Conservation (phyloP, 106 monocot species). For the Dendrobium chrysotoxum region DNA sequence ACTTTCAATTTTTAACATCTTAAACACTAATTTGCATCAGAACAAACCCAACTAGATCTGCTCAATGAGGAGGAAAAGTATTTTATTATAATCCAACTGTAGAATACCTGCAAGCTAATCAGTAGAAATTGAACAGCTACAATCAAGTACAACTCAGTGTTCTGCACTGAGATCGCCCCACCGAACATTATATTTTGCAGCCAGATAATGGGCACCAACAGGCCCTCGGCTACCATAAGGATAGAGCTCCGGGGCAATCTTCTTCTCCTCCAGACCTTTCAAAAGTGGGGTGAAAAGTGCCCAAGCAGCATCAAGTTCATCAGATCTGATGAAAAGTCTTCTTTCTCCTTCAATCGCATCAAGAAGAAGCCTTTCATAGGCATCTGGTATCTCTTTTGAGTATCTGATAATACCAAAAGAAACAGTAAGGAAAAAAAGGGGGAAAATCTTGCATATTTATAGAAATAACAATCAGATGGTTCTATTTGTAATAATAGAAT, state of each 20-base stretch:
- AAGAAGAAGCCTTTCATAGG: conserved; percentile 83
- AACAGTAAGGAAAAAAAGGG: not conserved
- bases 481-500: no score
- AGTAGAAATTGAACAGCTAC: not conserved
- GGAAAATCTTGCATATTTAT: no score
- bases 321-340: conserved; percentile 87
- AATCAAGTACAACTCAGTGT: conserved; percentile 10
- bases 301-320: conserved; percentile 95
- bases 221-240: conserved; percentile 90
- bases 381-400: conserved; percentile 90
- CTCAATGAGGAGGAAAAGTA: not conserved
- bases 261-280: conserved; percentile 83
- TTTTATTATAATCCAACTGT: not conserved
- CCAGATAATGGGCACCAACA: conserved; percentile 80
- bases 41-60: not conserved
- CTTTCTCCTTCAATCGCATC: conserved; percentile 95
- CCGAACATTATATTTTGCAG: conserved; percentile 76
- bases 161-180: conserved; percentile 78
- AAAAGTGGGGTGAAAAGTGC: conserved; percentile 78
- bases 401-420: conserved; percentile 38
- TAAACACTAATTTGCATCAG: not conserved
- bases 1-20: not conserved
- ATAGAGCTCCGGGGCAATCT: conserved; percentile 75
- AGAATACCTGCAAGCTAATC: no score
- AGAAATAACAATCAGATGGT: no score